Conservation (phyloP, 495 filamentous ascomycete species). For the Paragyromitra xinjiangensis region DNA sequence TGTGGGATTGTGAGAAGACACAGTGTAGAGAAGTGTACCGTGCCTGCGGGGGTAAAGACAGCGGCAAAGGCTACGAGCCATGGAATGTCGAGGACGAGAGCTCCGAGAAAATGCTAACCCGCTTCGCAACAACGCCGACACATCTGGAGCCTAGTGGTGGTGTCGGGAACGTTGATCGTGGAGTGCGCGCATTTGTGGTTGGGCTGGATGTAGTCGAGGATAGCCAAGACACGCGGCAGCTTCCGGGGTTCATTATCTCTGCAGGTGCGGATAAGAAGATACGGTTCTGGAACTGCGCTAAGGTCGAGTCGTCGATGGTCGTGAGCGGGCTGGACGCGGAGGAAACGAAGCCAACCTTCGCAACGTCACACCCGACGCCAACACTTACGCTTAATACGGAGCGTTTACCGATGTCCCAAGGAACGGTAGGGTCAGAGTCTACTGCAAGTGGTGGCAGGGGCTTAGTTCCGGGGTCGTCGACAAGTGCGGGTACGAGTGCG, state of each 20-base stretch:
- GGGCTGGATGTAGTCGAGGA: conserved; percentile 65
- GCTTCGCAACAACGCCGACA: conserved; percentile 79
- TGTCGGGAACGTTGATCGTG: conserved; percentile 63
- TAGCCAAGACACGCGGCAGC: conserved; percentile 25
- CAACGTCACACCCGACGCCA: conserved; percentile 71
- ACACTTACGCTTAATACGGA: conserved; percentile 78
- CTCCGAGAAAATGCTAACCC: conserved; percentile 85
- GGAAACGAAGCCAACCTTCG: conserved; percentile 76
- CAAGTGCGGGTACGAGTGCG: conserved; percentile 60
- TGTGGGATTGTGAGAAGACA: conserved; percentile 94
- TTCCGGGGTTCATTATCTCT: conserved; percentile 75
- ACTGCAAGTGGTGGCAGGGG: conserved; percentile 20
- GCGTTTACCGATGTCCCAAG: conserved; percentile 63
- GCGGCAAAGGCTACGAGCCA: conserved; percentile 76
- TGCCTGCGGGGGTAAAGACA: conserved; percentile 66
- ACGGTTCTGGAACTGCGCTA: conserved; percentile 87
- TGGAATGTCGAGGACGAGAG: conserved; percentile 91
- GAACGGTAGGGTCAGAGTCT: conserved; percentile 18
- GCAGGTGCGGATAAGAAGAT: conserved; percentile 90
- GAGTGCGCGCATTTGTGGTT: conserved; percentile 69
- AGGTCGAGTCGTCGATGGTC: conserved; percentile 75
- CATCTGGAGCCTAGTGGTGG: conserved; percentile 59
- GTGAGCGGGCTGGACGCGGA: conserved; percentile 80
- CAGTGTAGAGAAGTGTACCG: conserved; percentile 90
- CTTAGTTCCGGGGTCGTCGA: conserved; percentile 56